A percentile compares a stretch with the other conserved stretches of the same genome.
These are phyloP conservation scores for Stereocaulon alpinum DNA, from an alignment of 495 filamentous ascomycete species.

Conservation along the genomic window DNA sequence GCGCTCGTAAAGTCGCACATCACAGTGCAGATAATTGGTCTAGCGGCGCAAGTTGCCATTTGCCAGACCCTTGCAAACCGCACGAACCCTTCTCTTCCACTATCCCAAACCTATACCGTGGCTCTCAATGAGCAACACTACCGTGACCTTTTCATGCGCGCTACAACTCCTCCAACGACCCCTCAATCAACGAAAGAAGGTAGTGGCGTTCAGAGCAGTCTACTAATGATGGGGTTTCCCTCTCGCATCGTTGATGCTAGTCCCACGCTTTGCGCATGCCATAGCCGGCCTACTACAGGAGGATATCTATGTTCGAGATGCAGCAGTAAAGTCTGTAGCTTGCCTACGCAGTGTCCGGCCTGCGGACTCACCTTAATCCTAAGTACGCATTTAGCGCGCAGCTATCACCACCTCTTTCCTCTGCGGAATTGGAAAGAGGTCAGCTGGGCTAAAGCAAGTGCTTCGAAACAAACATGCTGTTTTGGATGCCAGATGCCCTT, in stretches of 20 bases:
- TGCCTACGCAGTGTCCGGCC: conserved; percentile 84
- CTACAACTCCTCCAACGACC: conserved; percentile 80
- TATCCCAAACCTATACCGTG: conserved; percentile 67
- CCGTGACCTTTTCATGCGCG: conserved; percentile 73
- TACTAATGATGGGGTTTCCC: conserved; percentile 99
- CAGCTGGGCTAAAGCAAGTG: conserved; percentile 59
- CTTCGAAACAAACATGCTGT: conserved; percentile 30
- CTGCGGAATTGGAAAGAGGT: conserved; percentile 85
- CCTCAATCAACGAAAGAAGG: conserved; percentile 35
- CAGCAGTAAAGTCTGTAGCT: conserved; percentile 74
- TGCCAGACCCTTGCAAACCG: conserved; percentile 77
- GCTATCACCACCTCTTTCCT: conserved; percentile 94
- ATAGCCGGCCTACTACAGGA: conserved; percentile 71
- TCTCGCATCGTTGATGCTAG: conserved; percentile 67
- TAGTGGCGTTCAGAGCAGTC: conserved; percentile 35
- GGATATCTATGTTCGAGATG: conserved; percentile 90
- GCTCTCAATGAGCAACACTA: conserved; percentile 84
- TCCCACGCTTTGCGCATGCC: conserved; percentile 82
- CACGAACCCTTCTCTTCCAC: conserved; percentile 61
- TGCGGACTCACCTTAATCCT: conserved; percentile 90
- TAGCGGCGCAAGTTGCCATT: conserved; percentile 84
- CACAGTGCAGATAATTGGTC: conserved; percentile 74
- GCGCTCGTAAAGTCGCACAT: conserved; percentile 69
- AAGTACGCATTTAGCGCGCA: conserved; percentile 88
- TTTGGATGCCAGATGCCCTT: conserved; percentile 45